Evolutionary conservation across 352 stramenopile species (phyloP), one percentile per base, ranked within the genome.

Genomic region (Peronospora tabacina): DNA sequence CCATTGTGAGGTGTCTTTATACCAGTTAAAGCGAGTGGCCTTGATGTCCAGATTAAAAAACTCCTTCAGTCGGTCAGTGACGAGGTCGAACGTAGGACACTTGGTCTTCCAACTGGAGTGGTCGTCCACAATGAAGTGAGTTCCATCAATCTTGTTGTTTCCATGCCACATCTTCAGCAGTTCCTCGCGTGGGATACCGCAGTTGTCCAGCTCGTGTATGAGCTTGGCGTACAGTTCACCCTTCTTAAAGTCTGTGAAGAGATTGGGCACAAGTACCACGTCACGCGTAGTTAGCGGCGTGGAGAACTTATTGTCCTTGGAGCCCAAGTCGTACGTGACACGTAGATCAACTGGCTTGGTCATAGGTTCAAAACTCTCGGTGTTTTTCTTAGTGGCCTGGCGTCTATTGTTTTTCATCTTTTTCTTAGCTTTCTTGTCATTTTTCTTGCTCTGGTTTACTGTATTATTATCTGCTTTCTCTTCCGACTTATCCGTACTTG

Each of bases 21-120:
- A 97, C 90, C 90, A 98, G 69, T 98, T 98, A 57, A 98, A 97
- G 36, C 92, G 79, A 44, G 86, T 96, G n/a, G 89, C 87, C 46
- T 94, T 83, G 37, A 82, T 84, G 28, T 82, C 62, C 42, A 97
- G 71, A 10, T 67, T 61, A 70, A 97, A 98, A 50, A 96, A 97
- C 8, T 78, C 49, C 55, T 82, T 81, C 24, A 97, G 41, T 13
- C 78, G 66, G 55, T 90, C 68, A 58, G 78, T 77, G 51, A 96
- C 66, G 38, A 94, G 55, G 49, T 88, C 66, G 57, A 92, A 89
- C 42, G 76, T 93, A n/a, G 77, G 76, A 45, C 75, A 86, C 36
- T 70, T 75, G 44, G 34, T 55, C 52, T 87, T 87, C 77, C 77
- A 95, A 35, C 67, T 81, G 0, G 71, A 89, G 37, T 85, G 87